These are phyloP conservation scores for Blumeriella jaapii DNA, from an alignment of 2,329 filamentous ascomycete genomes.

Conservation along the genomic window DNA sequence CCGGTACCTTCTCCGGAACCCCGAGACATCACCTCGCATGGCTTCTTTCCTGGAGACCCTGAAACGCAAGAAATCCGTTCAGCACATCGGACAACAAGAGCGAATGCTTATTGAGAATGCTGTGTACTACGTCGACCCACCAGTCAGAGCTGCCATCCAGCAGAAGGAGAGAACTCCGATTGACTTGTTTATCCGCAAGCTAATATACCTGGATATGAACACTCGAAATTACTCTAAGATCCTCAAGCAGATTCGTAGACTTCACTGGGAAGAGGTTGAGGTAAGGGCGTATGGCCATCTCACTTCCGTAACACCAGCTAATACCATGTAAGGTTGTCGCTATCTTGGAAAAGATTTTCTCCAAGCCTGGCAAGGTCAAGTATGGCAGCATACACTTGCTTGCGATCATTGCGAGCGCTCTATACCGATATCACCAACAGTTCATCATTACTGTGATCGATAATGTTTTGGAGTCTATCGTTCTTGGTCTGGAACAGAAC, in stretches of 20 bases:
- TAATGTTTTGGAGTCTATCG: slow-evolving; percentile 79
- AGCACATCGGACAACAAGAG: slow-evolving; percentile 90
- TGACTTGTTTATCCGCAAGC: slow-evolving; percentile 83
- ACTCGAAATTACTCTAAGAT: slow-evolving; percentile 91
- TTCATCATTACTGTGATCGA: slow-evolving; percentile 91
- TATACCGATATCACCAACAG: slow-evolving; percentile 83
- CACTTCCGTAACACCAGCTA: slow-evolving; percentile 15
- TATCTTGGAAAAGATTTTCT: slow-evolving; percentile 69
- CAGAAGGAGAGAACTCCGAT: slow-evolving; percentile 93
- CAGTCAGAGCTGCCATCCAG: slow-evolving; percentile 83
- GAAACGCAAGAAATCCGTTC: slow-evolving; percentile 88
- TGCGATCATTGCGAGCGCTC: slow-evolving; percentile 74
- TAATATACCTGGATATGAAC: slow-evolving; percentile 87
- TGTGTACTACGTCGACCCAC: slow-evolving; percentile 94
- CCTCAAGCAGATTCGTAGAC: slow-evolving; percentile 82
- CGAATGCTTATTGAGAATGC: slow-evolving; percentile 98
- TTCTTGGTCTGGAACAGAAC: slow-evolving; percentile 81
- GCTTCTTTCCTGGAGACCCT: slow-evolving; percentile 85
- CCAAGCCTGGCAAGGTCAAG: slow-evolving; percentile 93
- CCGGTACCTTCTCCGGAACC: slow-evolving; percentile 81
- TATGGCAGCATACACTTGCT: slow-evolving; percentile 94
- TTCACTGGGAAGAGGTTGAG: slow-evolving; percentile 95
- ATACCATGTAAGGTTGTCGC: slow-evolving; percentile 19
- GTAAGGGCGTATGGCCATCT: slow-evolving; percentile 29
- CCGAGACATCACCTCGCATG: slow-evolving; percentile 90